Percentiles rank a stretch among this genome's conserved stretches.
Evolutionary conservation across 805 yeast genomes (phyloP).

Genomic region (Pichia eremophila): DNA sequence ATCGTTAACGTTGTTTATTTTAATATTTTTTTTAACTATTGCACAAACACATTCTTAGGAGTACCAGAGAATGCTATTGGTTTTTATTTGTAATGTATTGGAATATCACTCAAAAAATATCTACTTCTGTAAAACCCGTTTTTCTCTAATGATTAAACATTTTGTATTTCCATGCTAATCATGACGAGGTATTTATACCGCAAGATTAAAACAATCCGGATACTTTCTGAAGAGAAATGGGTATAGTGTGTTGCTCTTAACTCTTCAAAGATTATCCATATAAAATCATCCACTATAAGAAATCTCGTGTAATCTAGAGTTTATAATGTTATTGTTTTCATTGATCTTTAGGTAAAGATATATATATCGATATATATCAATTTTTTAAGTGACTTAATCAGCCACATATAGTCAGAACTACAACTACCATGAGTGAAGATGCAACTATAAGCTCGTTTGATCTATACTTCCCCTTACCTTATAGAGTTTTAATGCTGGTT

Average conservation of each 20-base stretch:
- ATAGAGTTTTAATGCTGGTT: conserved; percentile 39
- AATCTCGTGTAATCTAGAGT: too few relatives aligned
- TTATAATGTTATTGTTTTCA: too few relatives aligned
- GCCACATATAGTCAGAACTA: too few relatives aligned
- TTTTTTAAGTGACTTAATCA: too few relatives aligned
- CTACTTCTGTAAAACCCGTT: background rate
- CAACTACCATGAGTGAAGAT: background rate
- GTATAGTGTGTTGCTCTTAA: background rate
- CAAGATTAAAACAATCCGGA: conserved; percentile 11
- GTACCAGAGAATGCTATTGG: background rate
- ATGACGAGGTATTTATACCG: conserved; percentile 28
- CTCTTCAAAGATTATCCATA: too few relatives aligned
- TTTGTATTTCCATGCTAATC: conserved; percentile 45
- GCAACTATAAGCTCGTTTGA: background rate
- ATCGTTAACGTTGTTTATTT: conserved; percentile 13
- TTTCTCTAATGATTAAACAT: conserved; percentile 36
- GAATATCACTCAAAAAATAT: too few relatives aligned
- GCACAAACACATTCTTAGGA: background rate
- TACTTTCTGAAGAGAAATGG: conserved; percentile 9
- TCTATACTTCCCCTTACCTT: conserved; percentile 34
- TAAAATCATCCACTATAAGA: too few relatives aligned
- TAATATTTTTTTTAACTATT: background rate
- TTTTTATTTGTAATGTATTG: background rate
- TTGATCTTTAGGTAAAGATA: too few relatives aligned
- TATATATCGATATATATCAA: too few relatives aligned